Conservation (phyloP, 352 stramenopile species). For the Globisporangium nodosum region DNA sequence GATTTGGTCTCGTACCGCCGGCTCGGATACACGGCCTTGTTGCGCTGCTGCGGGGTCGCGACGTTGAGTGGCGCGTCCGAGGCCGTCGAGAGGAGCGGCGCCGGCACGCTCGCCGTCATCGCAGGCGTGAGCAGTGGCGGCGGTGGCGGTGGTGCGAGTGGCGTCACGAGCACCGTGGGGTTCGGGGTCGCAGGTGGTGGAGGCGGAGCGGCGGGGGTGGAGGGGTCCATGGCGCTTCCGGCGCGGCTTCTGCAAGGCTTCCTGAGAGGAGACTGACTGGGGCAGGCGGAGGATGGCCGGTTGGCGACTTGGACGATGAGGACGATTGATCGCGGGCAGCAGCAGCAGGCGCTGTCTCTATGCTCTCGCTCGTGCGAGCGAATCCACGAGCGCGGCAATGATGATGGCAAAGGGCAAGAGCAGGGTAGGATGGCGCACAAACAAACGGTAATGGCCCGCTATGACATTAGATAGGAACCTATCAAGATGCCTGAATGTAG, state of each 20-base stretch:
- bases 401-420: slow-evolving; percentile 1
- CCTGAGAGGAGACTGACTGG: no score
- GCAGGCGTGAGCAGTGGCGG: slow-evolving; percentile 2
- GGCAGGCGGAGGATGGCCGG: no score
- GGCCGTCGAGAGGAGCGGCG: slow-evolving; percentile 6
- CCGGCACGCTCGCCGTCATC: neutral
- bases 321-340: neutral
- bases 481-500: no score
- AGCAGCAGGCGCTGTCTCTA: slow-evolving; percentile 4
- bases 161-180: slow-evolving; percentile 4
- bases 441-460: neutral
- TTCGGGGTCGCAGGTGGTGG: neutral
- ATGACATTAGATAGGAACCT: neutral
- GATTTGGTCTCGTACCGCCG: slow-evolving; percentile 36
- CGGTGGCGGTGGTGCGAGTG: neutral
- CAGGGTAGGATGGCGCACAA: neutral
- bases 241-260: no score
- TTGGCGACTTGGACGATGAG: neutral
- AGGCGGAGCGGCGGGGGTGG: no score
- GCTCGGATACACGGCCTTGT: slow-evolving; percentile 35
- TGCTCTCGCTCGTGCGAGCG: neutral
- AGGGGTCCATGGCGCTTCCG: neutral
- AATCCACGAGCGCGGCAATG: neutral
- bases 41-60: slow-evolving; percentile 11
- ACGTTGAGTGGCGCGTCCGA: slow-evolving; percentile 14